phyloP scores from a whole-genome alignment of 1,139 yeast species.

The Saccharomycopsis hybrid region DNA sequence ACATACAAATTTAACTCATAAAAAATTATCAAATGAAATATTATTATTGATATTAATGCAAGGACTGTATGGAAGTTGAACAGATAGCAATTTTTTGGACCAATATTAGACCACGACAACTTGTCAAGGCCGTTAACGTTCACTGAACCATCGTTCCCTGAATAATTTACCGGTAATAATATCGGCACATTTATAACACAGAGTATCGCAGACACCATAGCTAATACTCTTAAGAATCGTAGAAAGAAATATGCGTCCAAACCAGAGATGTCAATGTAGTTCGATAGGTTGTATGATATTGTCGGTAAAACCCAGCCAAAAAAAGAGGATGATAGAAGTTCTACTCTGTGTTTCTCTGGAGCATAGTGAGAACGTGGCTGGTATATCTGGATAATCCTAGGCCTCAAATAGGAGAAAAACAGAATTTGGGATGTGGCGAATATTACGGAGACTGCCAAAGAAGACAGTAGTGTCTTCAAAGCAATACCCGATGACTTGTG shows the following conservation, averaged over 20 bases:
- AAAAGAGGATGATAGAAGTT: constrained; percentile 27
- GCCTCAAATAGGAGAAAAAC: constrained; percentile 46
- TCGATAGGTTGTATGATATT: constrained; percentile 34
- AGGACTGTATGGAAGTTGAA: constrained; percentile 51
- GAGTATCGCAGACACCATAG: constrained; percentile 42
- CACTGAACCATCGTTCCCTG: constrained; percentile 31
- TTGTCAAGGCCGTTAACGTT: constrained; percentile 44
- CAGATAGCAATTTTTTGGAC: constrained; percentile 38
- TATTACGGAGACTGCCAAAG: constrained; percentile 45
- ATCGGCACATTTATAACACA: constrained; percentile 48
- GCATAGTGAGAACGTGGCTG: constrained; percentile 49
- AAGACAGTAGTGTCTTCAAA: constrained; percentile 38
- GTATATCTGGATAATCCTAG: constrained; percentile 42
- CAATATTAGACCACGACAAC: constrained; percentile 56
- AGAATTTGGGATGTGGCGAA: constrained; percentile 48
- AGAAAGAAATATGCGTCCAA: constrained; percentile 62
- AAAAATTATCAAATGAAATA: constrained; percentile 47
- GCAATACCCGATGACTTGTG: constrained; percentile 38
- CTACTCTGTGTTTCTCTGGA: constrained; percentile 26
- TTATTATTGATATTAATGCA: constrained; percentile 42
- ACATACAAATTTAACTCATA: constrained; percentile 46
- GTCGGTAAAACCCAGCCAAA: constrained; percentile 46
- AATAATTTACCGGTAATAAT: constrained; percentile 49
- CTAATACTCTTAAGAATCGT: constrained; percentile 43
- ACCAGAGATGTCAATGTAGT: constrained; percentile 42